Conservation (phyloP, 1,284 basidiomycete species). For the Ustilago bromivora region DNA sequence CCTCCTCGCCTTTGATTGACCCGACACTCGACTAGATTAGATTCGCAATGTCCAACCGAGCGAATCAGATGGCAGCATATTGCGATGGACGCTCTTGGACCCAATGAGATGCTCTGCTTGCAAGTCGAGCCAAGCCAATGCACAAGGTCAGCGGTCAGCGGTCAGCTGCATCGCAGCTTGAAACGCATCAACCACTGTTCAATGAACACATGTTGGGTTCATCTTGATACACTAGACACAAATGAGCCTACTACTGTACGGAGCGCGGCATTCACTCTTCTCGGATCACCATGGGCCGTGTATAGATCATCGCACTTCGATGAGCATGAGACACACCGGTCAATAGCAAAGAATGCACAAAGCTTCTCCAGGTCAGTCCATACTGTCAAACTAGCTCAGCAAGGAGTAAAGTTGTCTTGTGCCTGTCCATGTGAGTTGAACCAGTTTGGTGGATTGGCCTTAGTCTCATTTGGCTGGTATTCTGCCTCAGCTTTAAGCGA, state of each 20-base stretch:
- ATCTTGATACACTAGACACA: not conserved
- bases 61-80: conserved; percentile 26
- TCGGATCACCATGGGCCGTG: conserved; percentile 23
- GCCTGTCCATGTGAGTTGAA: not conserved
- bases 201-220: not conserved
- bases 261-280: too few relatives aligned
- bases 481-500: not conserved
- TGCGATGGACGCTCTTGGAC: not conserved
- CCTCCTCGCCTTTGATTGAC: conserved; percentile 2
- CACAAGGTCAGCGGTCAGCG: conserved; percentile 18
- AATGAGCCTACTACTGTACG: too few relatives aligned
- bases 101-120: conserved; percentile 13
- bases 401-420: not conserved
- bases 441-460: not conserved
- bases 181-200: not conserved
- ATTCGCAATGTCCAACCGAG: conserved; percentile 10
- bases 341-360: not conserved
- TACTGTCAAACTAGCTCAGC: too few relatives aligned
- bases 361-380: not conserved
- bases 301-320: not conserved
- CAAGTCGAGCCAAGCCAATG: conserved; percentile 13
- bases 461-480: not conserved
- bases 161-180: conserved; percentile 9
- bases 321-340: not conserved
- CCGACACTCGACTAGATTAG: conserved; percentile 26